These are phyloP conservation scores for Globisporangium splendens DNA, from an alignment of 352 stramenopile species.

Conservation along the genomic window DNA sequence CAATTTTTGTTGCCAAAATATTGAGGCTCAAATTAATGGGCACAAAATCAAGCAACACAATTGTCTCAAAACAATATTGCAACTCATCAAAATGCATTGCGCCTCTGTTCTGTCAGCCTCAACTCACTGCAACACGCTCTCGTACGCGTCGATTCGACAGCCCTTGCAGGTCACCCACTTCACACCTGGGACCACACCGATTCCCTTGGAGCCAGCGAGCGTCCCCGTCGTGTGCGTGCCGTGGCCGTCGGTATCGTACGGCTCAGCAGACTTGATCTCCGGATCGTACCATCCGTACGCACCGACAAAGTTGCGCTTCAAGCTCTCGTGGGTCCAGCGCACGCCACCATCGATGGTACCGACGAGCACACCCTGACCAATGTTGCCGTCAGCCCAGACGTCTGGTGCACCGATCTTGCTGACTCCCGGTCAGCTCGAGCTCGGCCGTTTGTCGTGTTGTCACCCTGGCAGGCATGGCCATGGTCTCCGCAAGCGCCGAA, in stretches of 20 bases:
- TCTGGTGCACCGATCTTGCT: constrained; percentile 12
- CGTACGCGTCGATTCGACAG: no score
- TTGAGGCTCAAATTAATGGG: no score
- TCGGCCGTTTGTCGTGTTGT: background rate
- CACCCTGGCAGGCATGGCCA: no score
- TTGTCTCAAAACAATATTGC: no score
- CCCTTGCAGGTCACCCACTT: constrained; percentile 18
- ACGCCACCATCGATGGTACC: constrained; percentile 19
- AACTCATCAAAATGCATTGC: no score
- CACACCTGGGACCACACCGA: constrained; percentile 16
- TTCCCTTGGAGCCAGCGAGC: constrained; percentile 10
- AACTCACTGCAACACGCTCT: no score
- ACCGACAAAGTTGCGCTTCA: constrained; percentile 18
- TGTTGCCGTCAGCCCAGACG: constrained; percentile 15
- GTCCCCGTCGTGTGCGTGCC: constrained; percentile 20
- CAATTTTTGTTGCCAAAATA: no score
- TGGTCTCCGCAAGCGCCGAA: no score
- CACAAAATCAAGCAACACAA: no score
- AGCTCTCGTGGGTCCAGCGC: constrained; percentile 13
- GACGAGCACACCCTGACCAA: constrained; percentile 15
- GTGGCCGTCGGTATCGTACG: constrained; percentile 19
- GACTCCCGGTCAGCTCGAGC: constrained; percentile 4
- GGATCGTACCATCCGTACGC: constrained; percentile 18
- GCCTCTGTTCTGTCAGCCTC: no score
- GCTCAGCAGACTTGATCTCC: constrained; percentile 12